Percentiles rank a stretch among this genome's conserved stretches.
These are phyloP conservation scores for Vitis rotundifolia DNA, from an alignment of 164 flowering plant genomes.

Conservation along the genomic window DNA sequence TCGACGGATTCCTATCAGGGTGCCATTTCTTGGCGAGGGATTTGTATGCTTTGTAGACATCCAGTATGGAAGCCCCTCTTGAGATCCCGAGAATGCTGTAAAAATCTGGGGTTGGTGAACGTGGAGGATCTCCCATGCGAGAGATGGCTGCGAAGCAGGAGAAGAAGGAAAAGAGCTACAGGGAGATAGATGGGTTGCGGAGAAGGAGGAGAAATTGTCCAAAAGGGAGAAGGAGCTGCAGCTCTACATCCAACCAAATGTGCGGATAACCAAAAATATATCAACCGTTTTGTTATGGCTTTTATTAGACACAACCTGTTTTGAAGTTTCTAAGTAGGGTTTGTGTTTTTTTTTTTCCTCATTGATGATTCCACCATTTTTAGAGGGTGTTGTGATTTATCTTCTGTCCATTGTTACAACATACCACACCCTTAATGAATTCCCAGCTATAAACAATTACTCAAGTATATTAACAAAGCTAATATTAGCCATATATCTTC, in stretches of 20 bases:
- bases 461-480: too few species aligned
- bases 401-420: too few species aligned
- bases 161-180: neutral
- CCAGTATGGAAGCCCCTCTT: constrained; percentile 29
- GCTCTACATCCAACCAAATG: constrained; percentile 1
- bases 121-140: constrained; percentile 36
- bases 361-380: too few species aligned
- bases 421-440: too few species aligned
- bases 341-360: too few species aligned
- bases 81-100: constrained; percentile 37
- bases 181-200: neutral
- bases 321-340: neutral
- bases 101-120: constrained; percentile 25
- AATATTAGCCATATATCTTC: too few species aligned
- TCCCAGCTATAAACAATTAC: too few species aligned
- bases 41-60: constrained; percentile 45
- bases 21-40: constrained; percentile 42
- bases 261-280: constrained; percentile 1
- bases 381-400: too few species aligned
- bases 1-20: constrained; percentile 28
- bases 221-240: neutral
- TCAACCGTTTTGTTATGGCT: constrained; percentile 1
- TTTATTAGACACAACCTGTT: constrained; percentile 1
- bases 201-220: neutral
- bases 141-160: neutral